Conservation (phyloP, 768 basidiomycete genomes). For the Suillus occidentalis region DNA sequence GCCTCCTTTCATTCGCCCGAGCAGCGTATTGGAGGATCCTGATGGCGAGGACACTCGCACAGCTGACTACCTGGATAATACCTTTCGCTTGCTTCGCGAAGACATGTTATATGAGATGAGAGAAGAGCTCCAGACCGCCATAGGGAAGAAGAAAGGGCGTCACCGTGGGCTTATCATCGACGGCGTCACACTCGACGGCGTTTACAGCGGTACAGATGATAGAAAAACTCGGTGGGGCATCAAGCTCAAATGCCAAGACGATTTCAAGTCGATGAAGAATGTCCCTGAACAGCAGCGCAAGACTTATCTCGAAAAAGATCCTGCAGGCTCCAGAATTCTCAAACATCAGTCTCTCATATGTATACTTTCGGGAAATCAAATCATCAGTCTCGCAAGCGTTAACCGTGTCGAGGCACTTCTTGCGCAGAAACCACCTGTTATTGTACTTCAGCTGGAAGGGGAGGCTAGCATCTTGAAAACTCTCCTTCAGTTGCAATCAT, state of each 20-base stretch:
- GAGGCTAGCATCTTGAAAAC: conserved; percentile 37
- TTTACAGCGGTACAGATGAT: conserved; percentile 33
- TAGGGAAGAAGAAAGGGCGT: conserved; percentile 40
- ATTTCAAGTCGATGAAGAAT: conserved; percentile 39
- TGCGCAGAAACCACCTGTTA: conserved; percentile 43
- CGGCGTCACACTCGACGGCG: conserved; percentile 35
- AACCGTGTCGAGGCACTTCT: conserved; percentile 55
- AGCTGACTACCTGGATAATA: conserved; percentile 59
- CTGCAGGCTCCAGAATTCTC: conserved; percentile 38
- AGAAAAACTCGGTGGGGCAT: conserved; percentile 42
- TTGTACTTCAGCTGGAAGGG: conserved; percentile 56
- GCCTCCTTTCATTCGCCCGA: conserved; percentile 49
- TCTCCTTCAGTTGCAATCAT: conserved; percentile 40
- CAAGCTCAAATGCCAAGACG: conserved; percentile 34
- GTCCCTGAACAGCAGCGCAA: conserved; percentile 37
- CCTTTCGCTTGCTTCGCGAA: conserved; percentile 64
- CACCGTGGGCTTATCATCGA: conserved; percentile 40
- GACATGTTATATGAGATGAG: conserved; percentile 60
- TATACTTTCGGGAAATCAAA: conserved; percentile 46
- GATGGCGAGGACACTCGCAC: conserved; percentile 36
- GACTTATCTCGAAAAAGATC: conserved; percentile 37
- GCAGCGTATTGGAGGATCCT: conserved; percentile 44
- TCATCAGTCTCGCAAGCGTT: conserved; percentile 54
- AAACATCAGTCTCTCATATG: conserved; percentile 56
- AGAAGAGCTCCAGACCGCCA: conserved; percentile 51